Base-by-base conservation (phyloP, 2,329 filamentous ascomycete species). In the Colletotrichum endophyticum region DNA sequence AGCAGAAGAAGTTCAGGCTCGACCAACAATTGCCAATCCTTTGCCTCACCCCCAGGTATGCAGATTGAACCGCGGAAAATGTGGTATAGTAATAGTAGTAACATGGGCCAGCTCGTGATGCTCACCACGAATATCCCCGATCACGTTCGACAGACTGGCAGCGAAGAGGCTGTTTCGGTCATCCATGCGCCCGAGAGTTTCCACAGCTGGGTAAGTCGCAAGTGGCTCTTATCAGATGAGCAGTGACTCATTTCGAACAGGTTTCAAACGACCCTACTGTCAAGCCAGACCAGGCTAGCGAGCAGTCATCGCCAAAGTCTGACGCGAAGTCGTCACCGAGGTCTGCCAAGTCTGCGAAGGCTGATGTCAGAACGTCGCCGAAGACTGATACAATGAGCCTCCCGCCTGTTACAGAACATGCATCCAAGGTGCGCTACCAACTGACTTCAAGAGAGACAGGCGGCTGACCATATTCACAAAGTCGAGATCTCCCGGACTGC, bases 131-230 rank as follows among this genome's bases (percentile, higher is more conserved):
- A 89, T 77, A 81, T 94, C 12, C 85, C 91, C 4, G 91, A 92
- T 57, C 86, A 89, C 75, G 81, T 93, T 83, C 87, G 92, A 82
- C 89, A 89, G 68, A 86, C 87, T 70, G 90, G 90, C 28, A 93
- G 92, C 77, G 95, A 98, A 79, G 95, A 96, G 79, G 94, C 95
- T 28, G 91, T 95, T 70, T 98, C 96, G 2, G 96, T 98, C 71
- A 98, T 98, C 79, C 96, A 98, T 88, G 95, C 95, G 19, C 96
- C 96, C 0, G 90, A 95, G 78, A 95, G 94, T 77, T 98, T 97
- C 84, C 91, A 92, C 72, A 91, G 91, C 80, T 98, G 97, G 91
- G 95, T 97, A 84, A 82, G 91, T 83, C 57, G 62, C 13, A n/a
- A 22, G 11, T 19, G 19, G 49, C 8, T 6, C 2, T 12, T 8